Conservation (phyloP, 176 grass and related monocot genomes). For the Secale cereale region DNA sequence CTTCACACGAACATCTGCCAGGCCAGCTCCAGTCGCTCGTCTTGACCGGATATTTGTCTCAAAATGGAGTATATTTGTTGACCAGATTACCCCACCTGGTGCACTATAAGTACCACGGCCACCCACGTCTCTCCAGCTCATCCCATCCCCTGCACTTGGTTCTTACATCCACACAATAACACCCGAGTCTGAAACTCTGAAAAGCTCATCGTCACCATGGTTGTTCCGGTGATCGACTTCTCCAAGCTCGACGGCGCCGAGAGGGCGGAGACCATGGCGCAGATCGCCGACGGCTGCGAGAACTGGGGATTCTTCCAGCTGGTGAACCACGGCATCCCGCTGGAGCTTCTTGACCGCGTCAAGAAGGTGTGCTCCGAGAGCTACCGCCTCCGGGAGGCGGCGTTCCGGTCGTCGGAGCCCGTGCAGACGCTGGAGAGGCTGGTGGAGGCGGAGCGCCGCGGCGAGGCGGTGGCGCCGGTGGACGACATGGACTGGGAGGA, state of each 20-base stretch:
- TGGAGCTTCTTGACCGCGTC: slow-evolving; percentile 47
- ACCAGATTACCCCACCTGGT: neutral
- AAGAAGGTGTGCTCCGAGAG: slow-evolving; percentile 51
- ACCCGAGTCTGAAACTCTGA: neutral
- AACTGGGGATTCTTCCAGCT: slow-evolving; percentile 65
- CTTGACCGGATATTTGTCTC: slow-evolving; percentile 16
- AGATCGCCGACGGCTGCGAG: slow-evolving; percentile 44
- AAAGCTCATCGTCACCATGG: neutral
- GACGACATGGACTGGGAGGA: slow-evolving; percentile 66
- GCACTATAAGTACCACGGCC: slow-evolving; percentile 20
- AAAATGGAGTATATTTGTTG: neutral
- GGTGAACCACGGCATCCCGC: slow-evolving; percentile 48
- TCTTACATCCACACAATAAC: neutral
- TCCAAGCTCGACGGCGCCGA: slow-evolving; percentile 43
- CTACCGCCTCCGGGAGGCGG: slow-evolving; percentile 47
- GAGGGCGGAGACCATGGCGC: slow-evolving; percentile 11
- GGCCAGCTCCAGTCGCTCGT: neutral
- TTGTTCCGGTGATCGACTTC: slow-evolving; percentile 56
- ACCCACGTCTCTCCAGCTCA: slow-evolving; percentile 11
- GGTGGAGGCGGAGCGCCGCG: neutral
- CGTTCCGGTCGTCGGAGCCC: slow-evolving; percentile 37
- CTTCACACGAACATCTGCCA: slow-evolving; percentile 13
- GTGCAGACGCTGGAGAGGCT: slow-evolving; percentile 26
- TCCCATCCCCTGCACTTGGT: neutral
- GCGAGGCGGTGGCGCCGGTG: slow-evolving; percentile 27